Conservation (phyloP, 192 early-diverging fungal genomes). For the Spinellus fusiger region DNA sequence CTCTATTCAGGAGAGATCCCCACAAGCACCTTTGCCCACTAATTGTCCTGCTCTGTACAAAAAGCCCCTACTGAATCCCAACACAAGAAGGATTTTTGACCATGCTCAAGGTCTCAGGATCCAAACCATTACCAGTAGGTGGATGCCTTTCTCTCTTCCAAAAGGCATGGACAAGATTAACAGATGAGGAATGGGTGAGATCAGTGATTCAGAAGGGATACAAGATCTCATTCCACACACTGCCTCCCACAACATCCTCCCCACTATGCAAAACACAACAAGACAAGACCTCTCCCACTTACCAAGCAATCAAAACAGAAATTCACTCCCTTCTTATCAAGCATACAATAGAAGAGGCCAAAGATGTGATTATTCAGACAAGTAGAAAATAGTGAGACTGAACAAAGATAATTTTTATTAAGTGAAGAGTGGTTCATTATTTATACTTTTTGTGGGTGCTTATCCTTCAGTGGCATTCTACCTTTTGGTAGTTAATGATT, state of each 20-base stretch:
- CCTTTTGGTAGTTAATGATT: no score
- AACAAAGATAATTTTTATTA: no score
- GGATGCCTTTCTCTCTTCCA: background rate
- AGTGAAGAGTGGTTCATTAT: no score
- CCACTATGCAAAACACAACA: background rate
- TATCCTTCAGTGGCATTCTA: no score
- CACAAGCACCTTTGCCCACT: background rate
- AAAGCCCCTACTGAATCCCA: no score
- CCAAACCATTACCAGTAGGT: background rate
- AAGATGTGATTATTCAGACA: no score
- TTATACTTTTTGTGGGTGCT: no score
- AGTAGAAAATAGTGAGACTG: no score
- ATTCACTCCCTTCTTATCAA: background rate
- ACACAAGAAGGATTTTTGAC: background rate
- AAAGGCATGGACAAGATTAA: background rate
- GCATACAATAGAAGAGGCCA: background rate
- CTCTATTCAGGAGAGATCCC: no score
- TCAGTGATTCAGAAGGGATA: background rate
- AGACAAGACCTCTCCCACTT: background rate
- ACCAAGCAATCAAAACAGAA: background rate
- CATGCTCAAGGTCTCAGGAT: background rate
- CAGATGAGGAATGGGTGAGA: conserved; percentile 5
- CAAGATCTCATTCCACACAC: conserved; percentile 1
- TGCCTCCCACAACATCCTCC: background rate
- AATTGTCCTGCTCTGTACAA: no score